Evolutionary conservation across 768 basidiomycete genomes (phyloP).

Genomic region (Suillus lakei): DNA sequence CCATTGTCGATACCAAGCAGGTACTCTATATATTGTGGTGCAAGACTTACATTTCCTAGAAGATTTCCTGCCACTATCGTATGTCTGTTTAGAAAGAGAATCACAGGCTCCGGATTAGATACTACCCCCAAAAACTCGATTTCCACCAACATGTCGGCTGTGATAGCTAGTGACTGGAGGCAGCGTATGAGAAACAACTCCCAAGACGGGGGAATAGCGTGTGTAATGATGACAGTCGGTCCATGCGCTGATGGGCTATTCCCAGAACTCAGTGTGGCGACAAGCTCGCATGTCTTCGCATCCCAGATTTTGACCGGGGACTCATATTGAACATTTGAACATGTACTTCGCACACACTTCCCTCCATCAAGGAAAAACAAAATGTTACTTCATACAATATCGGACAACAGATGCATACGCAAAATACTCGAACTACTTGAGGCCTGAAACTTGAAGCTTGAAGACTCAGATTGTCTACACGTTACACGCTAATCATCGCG

Average conservation of each 20-base stretch:
- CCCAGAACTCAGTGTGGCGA: too few relatives aligned
- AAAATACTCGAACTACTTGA: slow-evolving; percentile 7
- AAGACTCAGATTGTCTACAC: background rate
- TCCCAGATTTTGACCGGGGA: too few relatives aligned
- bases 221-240: background rate
- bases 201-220: background rate
- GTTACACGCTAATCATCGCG: slow-evolving; percentile 25
- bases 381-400: background rate
- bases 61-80: background rate
- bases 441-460: too few relatives aligned
- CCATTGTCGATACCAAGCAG: background rate
- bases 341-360: background rate
- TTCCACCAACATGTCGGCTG: background rate
- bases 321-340: too few relatives aligned
- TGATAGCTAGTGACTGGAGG: background rate
- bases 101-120: background rate
- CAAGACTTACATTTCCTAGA: background rate
- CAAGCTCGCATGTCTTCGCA: too few relatives aligned
- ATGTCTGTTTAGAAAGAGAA: background rate
- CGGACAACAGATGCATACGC: background rate
- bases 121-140: background rate
- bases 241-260: background rate
- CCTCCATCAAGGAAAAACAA: background rate
- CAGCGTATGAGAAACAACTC: background rate
- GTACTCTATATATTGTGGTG: background rate